Evolutionary conservation across 2,329 filamentous ascomycete species (phyloP).

Genomic region (Nannizziopsis barbatae): DNA sequence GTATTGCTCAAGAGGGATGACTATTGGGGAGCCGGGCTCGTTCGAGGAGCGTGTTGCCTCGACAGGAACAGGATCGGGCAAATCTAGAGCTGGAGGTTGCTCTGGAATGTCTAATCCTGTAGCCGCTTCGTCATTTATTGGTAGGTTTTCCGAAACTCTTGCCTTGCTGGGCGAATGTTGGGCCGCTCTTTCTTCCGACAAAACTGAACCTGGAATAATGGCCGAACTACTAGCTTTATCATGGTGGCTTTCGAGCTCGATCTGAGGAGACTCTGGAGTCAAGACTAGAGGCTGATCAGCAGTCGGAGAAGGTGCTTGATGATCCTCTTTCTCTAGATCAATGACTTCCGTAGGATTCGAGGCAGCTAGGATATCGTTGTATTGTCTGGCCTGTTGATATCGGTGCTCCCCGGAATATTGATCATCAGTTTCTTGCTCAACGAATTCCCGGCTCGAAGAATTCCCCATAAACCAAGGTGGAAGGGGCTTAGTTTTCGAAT

Average conservation of each 20-base stretch:
- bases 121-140: too few relatives aligned
- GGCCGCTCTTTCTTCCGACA: too few relatives aligned
- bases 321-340: constrained; percentile 11
- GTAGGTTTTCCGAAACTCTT: neutral
- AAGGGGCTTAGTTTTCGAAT: constrained; percentile 26
- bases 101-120: neutral
- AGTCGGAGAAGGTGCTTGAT: neutral
- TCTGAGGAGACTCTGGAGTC: too few relatives aligned
- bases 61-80: constrained; percentile 17
- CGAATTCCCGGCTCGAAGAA: constrained; percentile 24
- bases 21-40: neutral
- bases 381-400: constrained; percentile 21
- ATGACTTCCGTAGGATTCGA: constrained; percentile 12
- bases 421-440: constrained; percentile 24
- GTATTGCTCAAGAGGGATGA: neutral
- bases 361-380: constrained; percentile 16
- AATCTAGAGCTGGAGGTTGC: constrained; percentile 39
- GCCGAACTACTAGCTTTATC: too few relatives aligned
- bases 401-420: constrained; percentile 11
- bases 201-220: neutral
- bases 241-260: too few relatives aligned
- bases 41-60: neutral
- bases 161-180: neutral
- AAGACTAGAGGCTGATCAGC: neutral
- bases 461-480: constrained; percentile 39